Evolutionary conservation across 225 moss, liverwort and hornwort genomes (phyloP).

Genomic region (Antitrichia curtipendula): DNA sequence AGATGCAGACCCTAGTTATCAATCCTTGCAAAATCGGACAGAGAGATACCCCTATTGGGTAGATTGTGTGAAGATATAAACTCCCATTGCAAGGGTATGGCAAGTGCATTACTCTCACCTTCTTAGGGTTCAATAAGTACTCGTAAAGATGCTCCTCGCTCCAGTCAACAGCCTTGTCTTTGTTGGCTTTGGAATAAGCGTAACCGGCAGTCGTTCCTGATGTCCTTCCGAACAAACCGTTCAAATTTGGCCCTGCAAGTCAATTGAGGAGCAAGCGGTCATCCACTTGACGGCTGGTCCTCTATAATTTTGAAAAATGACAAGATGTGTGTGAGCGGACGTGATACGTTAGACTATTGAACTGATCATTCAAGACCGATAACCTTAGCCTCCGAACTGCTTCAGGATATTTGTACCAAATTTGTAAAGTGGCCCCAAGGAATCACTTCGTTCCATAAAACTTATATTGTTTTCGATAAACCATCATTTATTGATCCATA

Average conservation of each 20-base stretch:
- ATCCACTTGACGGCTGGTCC: background rate
- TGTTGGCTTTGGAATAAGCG: constrained; percentile 69
- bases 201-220: constrained; percentile 73
- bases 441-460: background rate
- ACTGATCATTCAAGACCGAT: background rate
- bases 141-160: constrained; percentile 62
- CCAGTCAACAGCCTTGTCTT: constrained; percentile 78
- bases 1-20: background rate
- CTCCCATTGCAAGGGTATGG: background rate
- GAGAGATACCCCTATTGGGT: background rate
- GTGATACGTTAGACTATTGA: background rate
- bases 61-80: background rate
- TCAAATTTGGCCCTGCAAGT: constrained; percentile 57
- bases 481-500: background rate
- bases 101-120: constrained; percentile 9
- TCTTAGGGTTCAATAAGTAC: constrained; percentile 77
- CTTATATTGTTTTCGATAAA: background rate
- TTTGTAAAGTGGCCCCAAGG: background rate
- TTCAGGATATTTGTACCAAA: background rate
- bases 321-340: background rate
- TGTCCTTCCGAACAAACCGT: constrained; percentile 59
- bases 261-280: background rate
- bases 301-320: background rate
- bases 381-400: background rate
- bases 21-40: background rate